Percentiles rank a stretch among this genome's conserved stretches.
These are phyloP conservation scores for Petunia secreta DNA, from an alignment of 257 asterid genomes.

Conservation along the genomic window DNA sequence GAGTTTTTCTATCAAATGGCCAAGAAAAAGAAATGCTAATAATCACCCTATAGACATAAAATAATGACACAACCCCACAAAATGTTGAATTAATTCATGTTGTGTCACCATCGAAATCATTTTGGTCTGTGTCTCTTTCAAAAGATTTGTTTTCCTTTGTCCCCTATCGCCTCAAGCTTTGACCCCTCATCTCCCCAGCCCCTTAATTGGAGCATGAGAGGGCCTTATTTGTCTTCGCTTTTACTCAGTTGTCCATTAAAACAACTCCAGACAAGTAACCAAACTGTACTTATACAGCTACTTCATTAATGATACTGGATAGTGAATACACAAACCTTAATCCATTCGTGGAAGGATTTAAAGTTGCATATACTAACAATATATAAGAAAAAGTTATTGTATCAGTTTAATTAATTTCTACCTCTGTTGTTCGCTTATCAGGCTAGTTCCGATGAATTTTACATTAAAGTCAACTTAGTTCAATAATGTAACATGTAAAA, in stretches of 20 bases:
- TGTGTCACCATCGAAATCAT: constrained; percentile 24
- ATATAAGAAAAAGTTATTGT: no score
- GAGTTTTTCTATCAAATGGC: no score
- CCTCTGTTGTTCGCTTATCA: neutral
- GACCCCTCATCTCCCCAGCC: neutral
- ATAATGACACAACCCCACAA: constrained; percentile 19
- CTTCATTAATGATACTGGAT: no score
- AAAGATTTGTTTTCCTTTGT: neutral
- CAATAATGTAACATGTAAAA: neutral
- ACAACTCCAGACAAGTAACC: no score
- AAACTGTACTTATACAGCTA: no score
- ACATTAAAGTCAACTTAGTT: neutral
- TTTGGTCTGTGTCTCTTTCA: neutral
- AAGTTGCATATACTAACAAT: neutral
- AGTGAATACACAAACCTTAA: neutral
- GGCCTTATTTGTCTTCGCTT: no score
- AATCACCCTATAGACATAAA: neutral
- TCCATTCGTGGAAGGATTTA: neutral
- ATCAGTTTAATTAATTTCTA: neutral
- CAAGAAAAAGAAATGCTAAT: no score
- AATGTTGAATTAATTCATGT: constrained; percentile 18
- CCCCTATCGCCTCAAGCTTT: constrained; percentile 10
- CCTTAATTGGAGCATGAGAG: no score
- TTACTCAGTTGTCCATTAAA: no score
- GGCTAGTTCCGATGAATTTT: neutral